phyloP scores from a whole-genome alignment of 139 green algal species.

The Edaphochlamys debaryana region DNA sequence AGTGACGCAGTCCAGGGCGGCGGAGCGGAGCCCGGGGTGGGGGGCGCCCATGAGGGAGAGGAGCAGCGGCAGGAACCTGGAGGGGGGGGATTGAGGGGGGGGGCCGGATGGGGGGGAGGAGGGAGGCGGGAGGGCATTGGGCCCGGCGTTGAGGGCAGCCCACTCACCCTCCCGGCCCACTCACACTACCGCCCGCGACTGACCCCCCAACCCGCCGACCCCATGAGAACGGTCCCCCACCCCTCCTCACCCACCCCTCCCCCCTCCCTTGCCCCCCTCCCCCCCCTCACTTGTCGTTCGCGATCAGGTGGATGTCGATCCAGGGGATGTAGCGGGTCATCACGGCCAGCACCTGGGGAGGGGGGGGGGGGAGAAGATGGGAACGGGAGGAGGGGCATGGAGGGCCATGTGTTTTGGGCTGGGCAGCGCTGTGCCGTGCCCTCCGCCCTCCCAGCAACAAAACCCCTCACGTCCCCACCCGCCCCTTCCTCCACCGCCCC shows the following conservation, averaged over 20 bases:
- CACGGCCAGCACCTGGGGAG: conserved; percentile 70
- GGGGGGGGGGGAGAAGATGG: too few species aligned
- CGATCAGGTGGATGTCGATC: conserved; percentile 95
- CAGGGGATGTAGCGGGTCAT: conserved; percentile 88
- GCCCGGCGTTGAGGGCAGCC: neutral
- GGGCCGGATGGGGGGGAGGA: neutral
- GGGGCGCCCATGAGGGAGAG: conserved; percentile 61
- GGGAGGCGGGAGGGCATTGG: too few species aligned
- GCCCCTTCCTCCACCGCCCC: too few species aligned
- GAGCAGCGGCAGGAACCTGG: conserved; percentile 83
- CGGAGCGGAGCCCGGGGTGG: conserved; percentile 51
- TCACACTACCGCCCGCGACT: neutral
- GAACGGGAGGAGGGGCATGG: too few species aligned
- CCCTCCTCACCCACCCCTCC: neutral
- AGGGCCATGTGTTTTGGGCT: too few species aligned
- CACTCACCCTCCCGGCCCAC: neutral
- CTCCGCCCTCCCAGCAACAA: too few species aligned
- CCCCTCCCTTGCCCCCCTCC: neutral
- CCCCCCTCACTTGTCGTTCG: conserved; percentile 76
- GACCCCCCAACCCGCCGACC: neutral
- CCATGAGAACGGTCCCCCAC: too few species aligned
- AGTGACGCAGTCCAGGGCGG: conserved; percentile 77
- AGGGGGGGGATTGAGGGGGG: neutral
- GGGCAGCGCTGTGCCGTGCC: too few species aligned
- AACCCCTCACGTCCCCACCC: too few species aligned